phyloP scores from a whole-genome alignment of 208 protist species.

The Jaenimonas drosophilae region DNA sequence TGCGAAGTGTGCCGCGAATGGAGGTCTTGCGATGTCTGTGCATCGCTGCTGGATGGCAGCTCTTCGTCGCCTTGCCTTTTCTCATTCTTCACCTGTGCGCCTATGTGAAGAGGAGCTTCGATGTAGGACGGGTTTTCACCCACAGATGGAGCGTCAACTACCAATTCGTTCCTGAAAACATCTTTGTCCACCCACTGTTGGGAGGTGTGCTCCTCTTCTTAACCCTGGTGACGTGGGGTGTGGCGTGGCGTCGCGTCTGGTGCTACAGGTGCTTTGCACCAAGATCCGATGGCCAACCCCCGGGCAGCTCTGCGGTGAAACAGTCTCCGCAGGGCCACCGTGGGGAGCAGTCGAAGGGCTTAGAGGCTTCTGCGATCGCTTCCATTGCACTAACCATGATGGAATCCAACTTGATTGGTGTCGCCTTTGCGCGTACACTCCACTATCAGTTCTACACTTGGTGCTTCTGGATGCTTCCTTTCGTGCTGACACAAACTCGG shows the following conservation, averaged over 20 bases:
- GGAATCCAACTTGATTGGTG: slow-evolving; percentile 85
- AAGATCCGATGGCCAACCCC: no score
- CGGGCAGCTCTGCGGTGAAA: slow-evolving; percentile 1
- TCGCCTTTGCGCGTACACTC: slow-evolving; percentile 77
- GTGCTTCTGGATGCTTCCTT: slow-evolving; percentile 85
- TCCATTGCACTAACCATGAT: slow-evolving; percentile 71
- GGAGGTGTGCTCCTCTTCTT: slow-evolving; percentile 29
- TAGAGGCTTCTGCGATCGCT: slow-evolving; percentile 1
- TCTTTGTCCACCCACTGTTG: slow-evolving; percentile 35
- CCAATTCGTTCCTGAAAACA: slow-evolving; percentile 46
- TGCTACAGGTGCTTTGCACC: slow-evolving; percentile 18
- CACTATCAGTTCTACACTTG: slow-evolving; percentile 93
- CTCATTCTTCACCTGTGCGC: slow-evolving; percentile 23
- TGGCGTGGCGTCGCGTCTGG: slow-evolving; percentile 48
- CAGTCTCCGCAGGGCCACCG: not conserved
- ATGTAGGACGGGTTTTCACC: slow-evolving; percentile 57
- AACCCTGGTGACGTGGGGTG: slow-evolving; percentile 32
- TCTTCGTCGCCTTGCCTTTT: slow-evolving; percentile 56
- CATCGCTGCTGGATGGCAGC: slow-evolving; percentile 44
- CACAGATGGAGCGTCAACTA: slow-evolving; percentile 72
- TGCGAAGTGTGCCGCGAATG: slow-evolving; percentile 27
- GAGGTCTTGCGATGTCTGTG: slow-evolving; percentile 48
- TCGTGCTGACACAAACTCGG: slow-evolving; percentile 39
- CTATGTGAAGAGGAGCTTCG: slow-evolving; percentile 55
- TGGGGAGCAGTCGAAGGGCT: not conserved